These are phyloP conservation scores for Hypomontagnella monticulosa DNA, from an alignment of 495 filamentous ascomycete genomes.

Conservation along the genomic window DNA sequence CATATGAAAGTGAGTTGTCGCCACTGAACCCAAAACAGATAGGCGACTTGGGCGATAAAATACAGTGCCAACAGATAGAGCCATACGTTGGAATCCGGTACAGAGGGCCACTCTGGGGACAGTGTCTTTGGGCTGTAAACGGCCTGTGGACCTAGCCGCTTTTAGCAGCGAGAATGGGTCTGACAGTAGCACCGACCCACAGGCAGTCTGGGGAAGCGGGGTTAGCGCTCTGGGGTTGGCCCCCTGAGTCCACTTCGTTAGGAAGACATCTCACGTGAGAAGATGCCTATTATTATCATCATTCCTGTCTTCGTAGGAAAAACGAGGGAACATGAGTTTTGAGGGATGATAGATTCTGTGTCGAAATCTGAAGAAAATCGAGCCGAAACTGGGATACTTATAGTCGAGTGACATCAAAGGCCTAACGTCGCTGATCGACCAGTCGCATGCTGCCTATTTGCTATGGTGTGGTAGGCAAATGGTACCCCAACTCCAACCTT, in stretches of 20 bases:
- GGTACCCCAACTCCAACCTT: constrained; percentile 32
- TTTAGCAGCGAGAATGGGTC: constrained; percentile 6
- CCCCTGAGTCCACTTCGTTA: constrained; percentile 28
- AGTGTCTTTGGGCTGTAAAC: constrained; percentile 10
- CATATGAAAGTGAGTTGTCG: too few species aligned
- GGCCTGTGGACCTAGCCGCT: constrained; percentile 18
- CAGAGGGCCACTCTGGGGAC: constrained; percentile 12
- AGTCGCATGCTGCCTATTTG: constrained; percentile 13
- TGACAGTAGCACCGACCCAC: constrained; percentile 24
- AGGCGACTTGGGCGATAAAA: neutral
- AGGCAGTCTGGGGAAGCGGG: constrained; percentile 38
- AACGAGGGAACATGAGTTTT: neutral
- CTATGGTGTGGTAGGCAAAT: neutral
- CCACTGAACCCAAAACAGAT: too few species aligned
- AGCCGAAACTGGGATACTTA: neutral
- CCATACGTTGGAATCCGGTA: constrained; percentile 1
- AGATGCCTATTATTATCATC: constrained; percentile 12
- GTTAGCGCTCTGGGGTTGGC: constrained; percentile 29
- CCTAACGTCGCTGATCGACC: constrained; percentile 15
- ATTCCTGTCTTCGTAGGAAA: constrained; percentile 2
- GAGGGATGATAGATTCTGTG: too few species aligned
- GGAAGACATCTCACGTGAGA: constrained; percentile 30
- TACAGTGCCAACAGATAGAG: constrained; percentile 12
- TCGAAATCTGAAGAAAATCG: too few species aligned
- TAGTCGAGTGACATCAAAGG: constrained; percentile 33